phyloP scores from a whole-genome alignment of 2,329 filamentous ascomycete species.

The Verticillium nonalfalfae region DNA sequence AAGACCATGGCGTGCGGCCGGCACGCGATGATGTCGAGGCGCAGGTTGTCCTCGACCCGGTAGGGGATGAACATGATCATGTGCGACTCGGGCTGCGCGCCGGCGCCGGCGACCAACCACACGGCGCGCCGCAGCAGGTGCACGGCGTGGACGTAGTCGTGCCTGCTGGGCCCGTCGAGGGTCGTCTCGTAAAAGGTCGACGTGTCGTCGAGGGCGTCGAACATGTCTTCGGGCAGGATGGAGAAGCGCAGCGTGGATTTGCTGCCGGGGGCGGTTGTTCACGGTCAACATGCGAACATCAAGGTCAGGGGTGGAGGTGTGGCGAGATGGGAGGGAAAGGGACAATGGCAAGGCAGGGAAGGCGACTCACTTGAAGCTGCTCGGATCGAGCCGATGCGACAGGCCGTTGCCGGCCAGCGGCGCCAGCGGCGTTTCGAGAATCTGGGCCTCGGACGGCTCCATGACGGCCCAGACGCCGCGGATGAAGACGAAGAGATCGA shows the following conservation, averaged over 20 bases:
- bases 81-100: slow-evolving; percentile 15
- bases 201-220: slow-evolving; percentile 2
- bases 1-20: slow-evolving; percentile 18
- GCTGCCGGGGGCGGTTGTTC: not conserved
- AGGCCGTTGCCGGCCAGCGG: not conserved
- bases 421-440: not conserved
- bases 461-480: slow-evolving; percentile 3
- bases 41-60: slow-evolving; percentile 14
- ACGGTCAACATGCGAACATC: not conserved
- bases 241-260: slow-evolving; percentile 1
- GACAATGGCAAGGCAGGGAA: not conserved
- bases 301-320: not conserved
- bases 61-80: slow-evolving; percentile 19
- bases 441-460: not conserved
- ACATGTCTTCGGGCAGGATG: not conserved
- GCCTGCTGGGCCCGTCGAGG: slow-evolving; percentile 3
- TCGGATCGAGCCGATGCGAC: not conserved
- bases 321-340: not conserved
- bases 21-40: slow-evolving; percentile 17
- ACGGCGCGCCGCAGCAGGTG: slow-evolving; percentile 10
- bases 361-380: not conserved
- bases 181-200: not conserved
- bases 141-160: slow-evolving; percentile 14
- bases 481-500: slow-evolving; percentile 6
- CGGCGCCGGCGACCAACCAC: slow-evolving; percentile 14